These are phyloP conservation scores for Taphrina flavorubra DNA, from an alignment of 1,139 yeast species.

Conservation along the genomic window DNA sequence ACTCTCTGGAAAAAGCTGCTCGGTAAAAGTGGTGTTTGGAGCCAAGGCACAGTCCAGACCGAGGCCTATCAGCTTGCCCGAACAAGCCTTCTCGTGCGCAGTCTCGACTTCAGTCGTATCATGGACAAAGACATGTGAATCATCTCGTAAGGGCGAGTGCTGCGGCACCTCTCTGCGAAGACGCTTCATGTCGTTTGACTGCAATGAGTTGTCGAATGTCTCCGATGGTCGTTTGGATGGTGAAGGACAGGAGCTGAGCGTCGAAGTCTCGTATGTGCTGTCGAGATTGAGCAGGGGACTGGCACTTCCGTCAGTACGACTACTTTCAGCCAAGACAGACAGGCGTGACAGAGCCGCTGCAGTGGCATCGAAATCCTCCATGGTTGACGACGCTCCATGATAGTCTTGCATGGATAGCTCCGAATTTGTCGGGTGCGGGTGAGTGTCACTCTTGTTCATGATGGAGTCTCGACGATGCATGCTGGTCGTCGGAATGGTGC, in stretches of 20 bases:
- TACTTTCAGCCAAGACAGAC: conserved; percentile 24
- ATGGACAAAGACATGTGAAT: not conserved
- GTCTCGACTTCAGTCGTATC: not conserved
- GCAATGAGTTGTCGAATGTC: conserved; percentile 10
- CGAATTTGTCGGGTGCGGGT: conserved; percentile 3
- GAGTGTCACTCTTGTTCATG: conserved; percentile 16
- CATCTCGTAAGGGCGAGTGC: not conserved
- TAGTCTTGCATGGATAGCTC: conserved; percentile 9
- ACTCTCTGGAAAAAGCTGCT: not conserved
- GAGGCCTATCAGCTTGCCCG: not conserved
- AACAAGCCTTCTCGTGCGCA: not conserved
- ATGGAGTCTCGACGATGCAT: conserved; percentile 24
- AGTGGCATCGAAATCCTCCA: conserved; percentile 30
- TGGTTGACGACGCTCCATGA: not conserved
- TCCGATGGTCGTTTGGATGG: conserved; percentile 35
- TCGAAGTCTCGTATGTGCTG: conserved; percentile 34
- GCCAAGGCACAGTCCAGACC: conserved; percentile 6
- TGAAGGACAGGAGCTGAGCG: conserved; percentile 29
- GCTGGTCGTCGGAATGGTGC: not conserved
- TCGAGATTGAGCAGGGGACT: conserved; percentile 16
- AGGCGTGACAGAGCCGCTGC: conserved; percentile 39
- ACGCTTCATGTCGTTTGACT: conserved; percentile 23
- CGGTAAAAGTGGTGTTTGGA: not conserved
- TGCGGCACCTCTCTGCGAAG: conserved; percentile 11
- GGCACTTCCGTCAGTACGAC: conserved; percentile 18